A percentile compares a stretch with the other conserved stretches of the same genome.
Evolutionary conservation across 176 grass and related monocot species (phyloP).

Genomic region (Bromus sterilis): DNA sequence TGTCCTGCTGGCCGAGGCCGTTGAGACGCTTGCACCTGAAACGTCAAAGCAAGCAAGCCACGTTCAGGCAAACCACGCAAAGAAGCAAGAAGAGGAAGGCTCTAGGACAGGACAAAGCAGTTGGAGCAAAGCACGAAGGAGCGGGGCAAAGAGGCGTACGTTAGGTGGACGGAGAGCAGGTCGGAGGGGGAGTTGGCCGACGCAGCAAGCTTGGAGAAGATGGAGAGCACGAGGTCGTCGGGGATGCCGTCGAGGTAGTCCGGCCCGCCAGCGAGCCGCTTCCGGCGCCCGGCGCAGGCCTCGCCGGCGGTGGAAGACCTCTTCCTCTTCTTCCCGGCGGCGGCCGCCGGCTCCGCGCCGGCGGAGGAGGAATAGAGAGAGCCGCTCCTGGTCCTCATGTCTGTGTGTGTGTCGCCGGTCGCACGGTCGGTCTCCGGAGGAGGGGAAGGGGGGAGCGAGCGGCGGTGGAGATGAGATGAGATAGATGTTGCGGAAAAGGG

Average conservation of each 20-base stretch:
- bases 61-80: neutral
- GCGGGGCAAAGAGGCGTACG: slow-evolving; percentile 17
- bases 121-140: neutral
- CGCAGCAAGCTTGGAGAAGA: slow-evolving; percentile 55
- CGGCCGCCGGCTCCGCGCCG: neutral
- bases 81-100: neutral
- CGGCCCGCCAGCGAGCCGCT: neutral
- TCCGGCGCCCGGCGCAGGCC: neutral
- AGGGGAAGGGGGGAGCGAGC: neutral
- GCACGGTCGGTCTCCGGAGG: neutral
- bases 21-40: slow-evolving; percentile 71
- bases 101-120: neutral
- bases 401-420: neutral
- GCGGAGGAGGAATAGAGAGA: slow-evolving; percentile 31
- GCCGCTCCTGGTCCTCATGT: slow-evolving; percentile 54
- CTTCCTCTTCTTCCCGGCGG: neutral
- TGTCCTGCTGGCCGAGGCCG: slow-evolving; percentile 23
- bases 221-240: slow-evolving; percentile 56
- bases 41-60: neutral
- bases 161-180: slow-evolving; percentile 44
- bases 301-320: slow-evolving; percentile 15
- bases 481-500: slow-evolving; percentile 9
- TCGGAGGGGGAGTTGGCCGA: slow-evolving; percentile 45
- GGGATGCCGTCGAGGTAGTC: slow-evolving; percentile 59
- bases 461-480: neutral